Conservation (phyloP, 345 rosid genomes). For the Atalantia buxifolia region DNA sequence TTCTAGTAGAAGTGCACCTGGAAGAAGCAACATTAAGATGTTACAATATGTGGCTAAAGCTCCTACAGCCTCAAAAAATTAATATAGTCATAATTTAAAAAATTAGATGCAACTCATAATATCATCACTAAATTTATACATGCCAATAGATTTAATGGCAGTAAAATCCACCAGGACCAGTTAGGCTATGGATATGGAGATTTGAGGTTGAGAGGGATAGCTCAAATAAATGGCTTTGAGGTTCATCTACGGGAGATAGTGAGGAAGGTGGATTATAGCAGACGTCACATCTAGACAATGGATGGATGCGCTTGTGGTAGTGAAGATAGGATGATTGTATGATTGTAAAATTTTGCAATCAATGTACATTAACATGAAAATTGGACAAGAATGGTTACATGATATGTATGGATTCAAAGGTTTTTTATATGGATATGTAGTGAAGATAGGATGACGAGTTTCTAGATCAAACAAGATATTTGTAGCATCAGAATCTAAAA, state of each 20-base stretch:
- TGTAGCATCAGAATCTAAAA: neutral
- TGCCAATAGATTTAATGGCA: neutral
- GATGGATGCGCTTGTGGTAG: neutral
- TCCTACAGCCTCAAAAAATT: slow-evolving; percentile 2
- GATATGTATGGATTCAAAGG: neutral
- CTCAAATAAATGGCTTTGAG: neutral
- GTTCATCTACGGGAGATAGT: neutral
- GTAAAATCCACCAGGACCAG: neutral
- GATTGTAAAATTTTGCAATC: neutral
- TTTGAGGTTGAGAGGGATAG: neutral
- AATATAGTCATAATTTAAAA: neutral
- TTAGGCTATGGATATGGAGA: neutral
- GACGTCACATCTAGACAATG: neutral
- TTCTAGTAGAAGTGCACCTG: slow-evolving; percentile 83
- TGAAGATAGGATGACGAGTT: too few relatives aligned
- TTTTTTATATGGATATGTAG: neutral
- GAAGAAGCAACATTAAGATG: slow-evolving; percentile 22
- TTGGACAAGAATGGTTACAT: neutral
- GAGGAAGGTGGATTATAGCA: neutral
- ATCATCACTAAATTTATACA: neutral
- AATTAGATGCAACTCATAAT: neutral
- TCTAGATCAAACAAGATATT: neutral
- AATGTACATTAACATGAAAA: neutral
- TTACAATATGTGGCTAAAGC: slow-evolving; percentile 1
- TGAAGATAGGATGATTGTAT: neutral